Evolutionary conservation across 148 eudicot species (phyloP).

Genomic region (Rhododendron molle): DNA sequence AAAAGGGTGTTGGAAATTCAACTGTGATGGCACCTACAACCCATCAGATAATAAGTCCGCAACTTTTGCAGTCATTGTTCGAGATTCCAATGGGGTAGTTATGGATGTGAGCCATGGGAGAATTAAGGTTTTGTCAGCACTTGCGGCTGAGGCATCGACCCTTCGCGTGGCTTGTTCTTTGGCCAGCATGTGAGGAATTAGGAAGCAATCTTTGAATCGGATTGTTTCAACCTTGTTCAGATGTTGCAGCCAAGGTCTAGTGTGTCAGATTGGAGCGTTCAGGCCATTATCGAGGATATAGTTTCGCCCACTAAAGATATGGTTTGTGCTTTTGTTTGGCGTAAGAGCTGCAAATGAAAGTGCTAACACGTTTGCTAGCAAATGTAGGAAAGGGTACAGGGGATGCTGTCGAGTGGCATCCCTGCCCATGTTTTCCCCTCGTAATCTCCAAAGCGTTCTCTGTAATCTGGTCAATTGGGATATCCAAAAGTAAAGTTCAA

Average conservation of each 20-base stretch:
- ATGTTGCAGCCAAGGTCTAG: neutral
- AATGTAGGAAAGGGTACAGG: neutral
- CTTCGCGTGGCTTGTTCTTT: neutral
- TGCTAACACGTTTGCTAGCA: neutral
- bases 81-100: neutral
- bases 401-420: too few relatives aligned
- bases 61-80: neutral
- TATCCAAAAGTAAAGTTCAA: neutral
- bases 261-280: neutral
- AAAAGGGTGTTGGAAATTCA: neutral
- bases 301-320: neutral
- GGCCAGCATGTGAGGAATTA: neutral
- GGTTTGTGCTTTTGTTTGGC: neutral
- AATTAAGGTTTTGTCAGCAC: neutral
- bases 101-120: neutral
- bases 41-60: neutral
- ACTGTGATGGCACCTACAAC: neutral
- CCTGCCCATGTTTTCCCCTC: neutral
- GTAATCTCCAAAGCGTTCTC: neutral
- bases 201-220: neutral
- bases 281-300: neutral
- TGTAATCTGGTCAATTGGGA: neutral
- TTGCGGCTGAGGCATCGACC: neutral
- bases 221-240: neutral
- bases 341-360: neutral